Base-by-base conservation (phyloP, 495 filamentous ascomycete genomes). In the Amphirosellinia nigrospora region DNA sequence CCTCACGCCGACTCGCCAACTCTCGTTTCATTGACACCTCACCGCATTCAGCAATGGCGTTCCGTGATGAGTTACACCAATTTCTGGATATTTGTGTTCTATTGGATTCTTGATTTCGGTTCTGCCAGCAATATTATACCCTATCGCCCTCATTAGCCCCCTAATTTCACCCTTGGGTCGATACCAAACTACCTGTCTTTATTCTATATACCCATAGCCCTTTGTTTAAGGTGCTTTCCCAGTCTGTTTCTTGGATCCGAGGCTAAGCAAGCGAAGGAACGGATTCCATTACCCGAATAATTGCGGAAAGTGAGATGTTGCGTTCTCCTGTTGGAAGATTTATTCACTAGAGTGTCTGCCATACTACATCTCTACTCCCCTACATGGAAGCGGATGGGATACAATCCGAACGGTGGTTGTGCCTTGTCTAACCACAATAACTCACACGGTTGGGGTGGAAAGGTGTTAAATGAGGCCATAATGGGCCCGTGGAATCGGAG, bases 41-140 rank as follows among this genome's bases (percentile, higher is more conserved):
- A 60, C 34, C 23, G 50, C 60, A 56, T 63, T 30, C 26, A 61
- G 58, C 43, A 69, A 30, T 43, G 64, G 64, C 50, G 64, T 67
- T 67, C 64, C n/a, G 64, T 34, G 46, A 63, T 45, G 7, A n/a
- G 53, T 55, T 30, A n/a, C 26, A 15, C 34, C 45, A 58, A 19
- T 23, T 34, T 69, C 28, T 53, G 43, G 43, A 28, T 39, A 21
- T 69, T 16, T 48, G 55, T 32, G 36, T 58, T 36, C 55, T 41
- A 41, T 41, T 56, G 50, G 21, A 60, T 59, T 60, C 48, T 43
- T 50, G 26, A 16, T 7, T 60, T 68, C 30, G 9, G 26, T 60
- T 67, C 38, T 43, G 16, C 28, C 16, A 32, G 39, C n/a, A 45
- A 23, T 28, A 45, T 41, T 43, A 39, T 55, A 53, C 46, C 64